Conservation (phyloP, 306 rosid genomes). For the Trichosanthes truncata region DNA sequence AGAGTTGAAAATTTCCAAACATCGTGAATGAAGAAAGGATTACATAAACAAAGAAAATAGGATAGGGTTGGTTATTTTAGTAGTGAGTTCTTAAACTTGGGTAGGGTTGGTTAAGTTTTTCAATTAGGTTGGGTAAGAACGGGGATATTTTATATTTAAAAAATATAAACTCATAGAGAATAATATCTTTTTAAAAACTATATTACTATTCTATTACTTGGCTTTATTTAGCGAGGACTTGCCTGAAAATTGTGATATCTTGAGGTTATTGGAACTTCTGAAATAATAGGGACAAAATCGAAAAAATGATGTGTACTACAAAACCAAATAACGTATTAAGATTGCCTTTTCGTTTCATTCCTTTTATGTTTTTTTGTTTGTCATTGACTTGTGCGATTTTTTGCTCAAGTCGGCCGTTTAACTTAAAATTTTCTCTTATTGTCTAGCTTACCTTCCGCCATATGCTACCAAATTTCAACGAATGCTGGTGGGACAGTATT, state of each 20-base stretch:
- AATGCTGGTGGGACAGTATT: constrained; percentile 99
- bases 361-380: not conserved
- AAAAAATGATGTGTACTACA: not conserved
- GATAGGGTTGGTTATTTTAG: no score
- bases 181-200: not conserved
- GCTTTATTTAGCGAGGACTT: not conserved
- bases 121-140: not conserved
- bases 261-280: not conserved
- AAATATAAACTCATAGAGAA: not conserved
- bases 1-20: not conserved
- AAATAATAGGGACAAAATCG: not conserved
- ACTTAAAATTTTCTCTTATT: not conserved
- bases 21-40: not conserved
- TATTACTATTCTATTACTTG: not conserved
- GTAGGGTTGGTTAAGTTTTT: not conserved
- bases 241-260: not conserved
- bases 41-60: not conserved
- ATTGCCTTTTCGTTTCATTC: constrained; percentile 5
- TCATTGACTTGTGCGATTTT: not conserved
- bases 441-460: constrained; percentile 90
- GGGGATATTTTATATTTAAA: not conserved
- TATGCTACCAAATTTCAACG: constrained; percentile 96
- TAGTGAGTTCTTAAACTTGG: not conserved
- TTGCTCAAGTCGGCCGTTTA: not conserved
- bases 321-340: not conserved